Conservation (phyloP, 257 asterid species). For the Eucommia ulmoides region DNA sequence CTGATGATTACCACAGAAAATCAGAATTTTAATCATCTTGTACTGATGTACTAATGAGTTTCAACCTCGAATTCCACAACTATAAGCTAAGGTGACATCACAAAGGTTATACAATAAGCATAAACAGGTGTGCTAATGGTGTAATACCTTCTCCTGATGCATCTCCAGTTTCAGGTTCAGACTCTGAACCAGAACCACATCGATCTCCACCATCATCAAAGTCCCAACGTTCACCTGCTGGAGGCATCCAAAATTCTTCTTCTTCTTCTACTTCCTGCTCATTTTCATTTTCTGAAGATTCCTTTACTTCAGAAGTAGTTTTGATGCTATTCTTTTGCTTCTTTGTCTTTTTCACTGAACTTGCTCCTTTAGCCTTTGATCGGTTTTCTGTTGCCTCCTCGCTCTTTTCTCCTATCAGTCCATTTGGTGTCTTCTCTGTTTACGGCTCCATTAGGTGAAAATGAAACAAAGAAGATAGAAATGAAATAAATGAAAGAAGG, state of each 20-base stretch:
- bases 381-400: conserved; percentile 23
- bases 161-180: conserved; percentile 39
- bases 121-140: not conserved
- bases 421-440: conserved; percentile 49
- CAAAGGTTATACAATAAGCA: too few relatives aligned
- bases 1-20: not conserved
- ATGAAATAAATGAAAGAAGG: not conserved
- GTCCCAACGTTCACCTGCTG: conserved; percentile 89
- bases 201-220: conserved; percentile 79
- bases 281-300: conserved; percentile 28
- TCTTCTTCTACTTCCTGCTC: too few relatives aligned
- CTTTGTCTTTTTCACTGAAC: conserved; percentile 12
- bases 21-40: not conserved
- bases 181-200: conserved; percentile 64
- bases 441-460: not conserved
- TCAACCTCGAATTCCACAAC: too few relatives aligned
- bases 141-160: conserved; percentile 45
- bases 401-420: conserved; percentile 14
- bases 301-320: conserved; percentile 38
- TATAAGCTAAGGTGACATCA: too few relatives aligned
- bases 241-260: conserved; percentile 85
- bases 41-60: not conserved
- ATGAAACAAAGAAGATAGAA: not conserved
- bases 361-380: conserved; percentile 11
- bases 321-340: conserved; percentile 25